Evolutionary conservation across 805 yeast genomes (phyloP), one percentile per base, ranked within the genome.

Genomic region (Ogataea henricii): DNA sequence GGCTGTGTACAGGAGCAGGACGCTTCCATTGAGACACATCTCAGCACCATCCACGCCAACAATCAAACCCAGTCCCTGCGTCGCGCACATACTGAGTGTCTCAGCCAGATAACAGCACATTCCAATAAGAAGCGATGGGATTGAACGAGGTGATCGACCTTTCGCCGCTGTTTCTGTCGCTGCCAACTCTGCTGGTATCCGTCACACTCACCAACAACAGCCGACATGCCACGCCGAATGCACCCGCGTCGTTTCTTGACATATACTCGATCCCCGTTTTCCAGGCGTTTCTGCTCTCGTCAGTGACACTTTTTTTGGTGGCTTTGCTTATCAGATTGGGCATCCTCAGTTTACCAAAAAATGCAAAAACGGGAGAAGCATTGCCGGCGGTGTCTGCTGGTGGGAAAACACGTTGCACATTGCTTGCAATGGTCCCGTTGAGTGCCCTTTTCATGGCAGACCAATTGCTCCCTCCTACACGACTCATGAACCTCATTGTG

Each of bases 151-250:
- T 60, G 20, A 48, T 63, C 7, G 68, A 65, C 29, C 49, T 61
- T 16, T 60, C 70, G 0, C 73, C 73, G 5, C 43, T 66, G 25
- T 64, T 64, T 35, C 43, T 69, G 37, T 58, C 71, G 1, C 46
- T 69, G 8, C 72, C 73, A 12, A 64, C 69, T 0, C 50, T 69
- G 13, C 49, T 63, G 34, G 58, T 64, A 12, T 67, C 72, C 1
- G 53, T 64, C 36, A 59, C 61, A 3, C 48, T 66, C 12, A 56
- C 65, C 7, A 47, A 53, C 37, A 43, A 29, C 37, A 17, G 25
- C 18, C 27, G 22, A 30, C 7, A 47, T 42, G 42, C 22, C 39
- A 12, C 37, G 4, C 10, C 30, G 7, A 26, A 6, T 12, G 42
- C 27, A 5, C 21, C 37, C 9, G 34, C n/a, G 1, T 7, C 39